Evolutionary conservation across 2,329 filamentous ascomycete genomes (phyloP).

Genomic region (Xylariomycetidae sp.): DNA sequence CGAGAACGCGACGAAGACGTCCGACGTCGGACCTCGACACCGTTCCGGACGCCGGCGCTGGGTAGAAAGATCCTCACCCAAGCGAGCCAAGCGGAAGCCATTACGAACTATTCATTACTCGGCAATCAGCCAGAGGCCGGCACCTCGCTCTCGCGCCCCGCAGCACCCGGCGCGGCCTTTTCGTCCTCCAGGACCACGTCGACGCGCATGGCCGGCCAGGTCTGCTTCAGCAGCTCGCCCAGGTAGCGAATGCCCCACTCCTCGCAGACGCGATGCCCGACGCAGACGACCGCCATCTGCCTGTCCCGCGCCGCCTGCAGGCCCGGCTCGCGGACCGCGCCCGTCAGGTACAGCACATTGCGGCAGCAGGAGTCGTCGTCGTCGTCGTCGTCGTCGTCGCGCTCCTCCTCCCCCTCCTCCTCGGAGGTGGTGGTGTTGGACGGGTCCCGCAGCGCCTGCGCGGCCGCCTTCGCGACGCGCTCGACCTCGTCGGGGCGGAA

Average conservation of each 20-base stretch:
- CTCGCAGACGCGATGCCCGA: slow-evolving; percentile 12
- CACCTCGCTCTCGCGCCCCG: neutral
- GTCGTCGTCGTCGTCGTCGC: too few relatives aligned
- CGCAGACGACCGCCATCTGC: slow-evolving; percentile 11
- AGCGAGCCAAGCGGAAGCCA: too few relatives aligned
- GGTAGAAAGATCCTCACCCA: too few relatives aligned
- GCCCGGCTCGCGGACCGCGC: slow-evolving; percentile 10
- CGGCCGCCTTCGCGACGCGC: slow-evolving; percentile 3
- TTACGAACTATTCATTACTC: neutral
- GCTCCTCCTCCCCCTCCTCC: too few relatives aligned
- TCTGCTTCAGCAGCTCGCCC: slow-evolving; percentile 2
- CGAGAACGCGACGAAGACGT: too few relatives aligned
- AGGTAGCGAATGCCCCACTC: slow-evolving; percentile 14
- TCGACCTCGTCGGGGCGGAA: slow-evolving; percentile 14
- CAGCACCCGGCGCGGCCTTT: too few relatives aligned
- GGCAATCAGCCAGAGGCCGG: neutral
- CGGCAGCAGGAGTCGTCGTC: too few relatives aligned
- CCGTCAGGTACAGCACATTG: slow-evolving; percentile 11
- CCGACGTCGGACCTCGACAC: too few relatives aligned
- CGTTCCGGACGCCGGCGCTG: too few relatives aligned
- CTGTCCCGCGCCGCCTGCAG: slow-evolving; percentile 6
- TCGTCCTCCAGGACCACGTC: slow-evolving; percentile 11
- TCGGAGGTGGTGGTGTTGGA: neutral
- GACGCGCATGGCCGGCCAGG: slow-evolving; percentile 8
- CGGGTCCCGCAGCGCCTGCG: too few relatives aligned